phyloP scores from a whole-genome alignment of 177 flowering plant species.

The Vitis hybrid region DNA sequence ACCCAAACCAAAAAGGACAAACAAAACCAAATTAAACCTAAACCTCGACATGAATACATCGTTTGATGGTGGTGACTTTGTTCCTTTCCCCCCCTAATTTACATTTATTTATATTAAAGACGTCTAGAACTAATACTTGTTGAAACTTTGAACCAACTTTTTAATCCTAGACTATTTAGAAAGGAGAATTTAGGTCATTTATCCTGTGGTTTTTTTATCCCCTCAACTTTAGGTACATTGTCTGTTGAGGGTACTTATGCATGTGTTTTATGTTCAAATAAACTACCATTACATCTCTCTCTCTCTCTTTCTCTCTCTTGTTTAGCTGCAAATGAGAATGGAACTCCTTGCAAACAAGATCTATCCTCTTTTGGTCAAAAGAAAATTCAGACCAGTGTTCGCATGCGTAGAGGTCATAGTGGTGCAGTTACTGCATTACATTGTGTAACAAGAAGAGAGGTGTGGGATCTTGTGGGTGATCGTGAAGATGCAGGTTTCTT shows the following conservation, averaged over 20 bases:
- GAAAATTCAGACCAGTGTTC: constrained; percentile 76
- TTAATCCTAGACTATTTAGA: too few species aligned
- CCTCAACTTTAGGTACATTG: constrained; percentile 35
- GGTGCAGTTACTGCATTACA: constrained; percentile 95
- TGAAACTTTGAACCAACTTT: too few species aligned
- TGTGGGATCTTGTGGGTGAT: constrained; percentile 98
- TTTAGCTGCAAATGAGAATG: constrained; percentile 62
- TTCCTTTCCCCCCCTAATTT: too few species aligned
- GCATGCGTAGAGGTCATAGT: constrained; percentile 84
- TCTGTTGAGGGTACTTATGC: not conserved
- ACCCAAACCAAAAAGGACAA: too few species aligned
- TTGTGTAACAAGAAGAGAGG: constrained; percentile 96
- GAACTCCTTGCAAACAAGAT: constrained; percentile 65
- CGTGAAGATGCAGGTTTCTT: constrained; percentile 99
- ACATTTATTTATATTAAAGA: too few species aligned
- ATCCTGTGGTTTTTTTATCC: too few species aligned
- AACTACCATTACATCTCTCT: not conserved
- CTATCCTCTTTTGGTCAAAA: constrained; percentile 61
- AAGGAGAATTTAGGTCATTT: too few species aligned
- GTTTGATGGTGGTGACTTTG: too few species aligned
- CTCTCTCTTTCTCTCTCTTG: constrained; percentile 1
- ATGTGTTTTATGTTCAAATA: not conserved
- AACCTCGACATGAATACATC: too few species aligned
- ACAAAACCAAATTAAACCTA: too few species aligned
- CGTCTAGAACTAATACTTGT: too few species aligned